Evolutionary conservation across 2,329 filamentous ascomycete species (phyloP), one percentile per base, ranked within the genome.

Genomic region (Dothideomycetes sp.): DNA sequence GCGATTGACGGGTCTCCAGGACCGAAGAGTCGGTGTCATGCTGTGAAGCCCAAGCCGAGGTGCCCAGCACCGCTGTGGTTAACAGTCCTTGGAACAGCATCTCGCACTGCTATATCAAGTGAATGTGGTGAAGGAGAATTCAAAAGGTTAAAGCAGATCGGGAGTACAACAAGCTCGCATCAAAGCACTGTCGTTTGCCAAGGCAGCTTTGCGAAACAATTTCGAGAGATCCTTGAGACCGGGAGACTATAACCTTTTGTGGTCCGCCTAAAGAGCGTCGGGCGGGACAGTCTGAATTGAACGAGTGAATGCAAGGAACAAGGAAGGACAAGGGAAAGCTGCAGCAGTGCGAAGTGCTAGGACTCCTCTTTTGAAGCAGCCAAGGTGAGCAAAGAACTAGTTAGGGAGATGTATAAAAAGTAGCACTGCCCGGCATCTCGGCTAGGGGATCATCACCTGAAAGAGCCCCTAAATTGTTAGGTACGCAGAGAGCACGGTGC

Each of bases 401-500:
- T n/a, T n/a, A n/a, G n/a, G n/a, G n/a, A 31, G 28, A 13, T 40
- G 29, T 33, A 19, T 25, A 25, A 27, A 25, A 25, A 9, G 37
- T 40, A 29, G 37, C 37, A 40, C 37, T 20, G 24, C 12, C 29
- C 37, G 37, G 37, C 32, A 40, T 40, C 28, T 28, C 32, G 30
- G 19, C 25, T 40, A 28, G 20, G 8, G 15, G 29, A 20, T 33
- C 37, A 40, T 25, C 20, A 33, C 11, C 28, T 11, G 18, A n/a
- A 31, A 40, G 37, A 40, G 28, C 9, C 16, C n/a, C n/a, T n/a
- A n/a, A n/a, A n/a, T 19, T 22, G 37, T 29, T 29, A 33, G 37
- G 37, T 22, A 40, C 37, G 37, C 37, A 33, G 37, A 40, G 37
- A 40, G 37, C 28, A 40, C 37, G 37, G 22, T 40, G 37, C 37